Evolutionary conservation across 2,329 filamentous ascomycete genomes (phyloP).

Genomic region (Pseudonectria foliicola): DNA sequence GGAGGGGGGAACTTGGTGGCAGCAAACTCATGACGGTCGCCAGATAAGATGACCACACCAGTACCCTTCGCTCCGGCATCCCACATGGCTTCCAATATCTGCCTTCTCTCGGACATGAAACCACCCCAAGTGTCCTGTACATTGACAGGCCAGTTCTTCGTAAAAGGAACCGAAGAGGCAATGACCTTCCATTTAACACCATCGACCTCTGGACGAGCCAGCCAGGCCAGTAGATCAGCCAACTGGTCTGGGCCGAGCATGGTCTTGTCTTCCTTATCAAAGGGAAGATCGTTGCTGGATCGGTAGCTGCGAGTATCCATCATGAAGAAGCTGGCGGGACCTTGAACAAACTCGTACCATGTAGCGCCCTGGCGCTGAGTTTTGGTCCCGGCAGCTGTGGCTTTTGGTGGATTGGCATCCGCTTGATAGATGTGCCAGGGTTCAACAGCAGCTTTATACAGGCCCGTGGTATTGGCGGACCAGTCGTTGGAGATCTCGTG

Average conservation of each 20-base stretch:
- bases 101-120: constrained; percentile 71
- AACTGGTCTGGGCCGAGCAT: constrained; percentile 83
- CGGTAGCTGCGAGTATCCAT: constrained; percentile 87
- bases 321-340: constrained; percentile 90
- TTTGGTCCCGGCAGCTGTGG: constrained; percentile 41
- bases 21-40: constrained; percentile 95
- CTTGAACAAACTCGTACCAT: constrained; percentile 85
- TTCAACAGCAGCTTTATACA: constrained; percentile 73
- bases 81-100: constrained; percentile 88
- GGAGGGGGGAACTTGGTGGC: constrained; percentile 72
- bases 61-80: constrained; percentile 66
- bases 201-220: constrained; percentile 61
- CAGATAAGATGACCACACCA: constrained; percentile 77
- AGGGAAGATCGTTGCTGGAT: constrained; percentile 55
- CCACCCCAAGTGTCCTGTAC: constrained; percentile 90
- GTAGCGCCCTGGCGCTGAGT: constrained; percentile 50
- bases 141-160: constrained; percentile 93
- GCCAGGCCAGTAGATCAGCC: constrained; percentile 69
- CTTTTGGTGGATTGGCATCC: constrained; percentile 69
- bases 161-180: constrained; percentile 86
- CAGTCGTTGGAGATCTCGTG: constrained; percentile 97
- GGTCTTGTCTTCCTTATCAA: constrained; percentile 61
- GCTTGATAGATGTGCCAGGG: constrained; percentile 85
- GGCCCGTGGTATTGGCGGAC: constrained; percentile 71
- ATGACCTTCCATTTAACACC: constrained; percentile 93